Evolutionary conservation across 139 green algal genomes (phyloP).

Genomic region (Nannochloris sp.): DNA sequence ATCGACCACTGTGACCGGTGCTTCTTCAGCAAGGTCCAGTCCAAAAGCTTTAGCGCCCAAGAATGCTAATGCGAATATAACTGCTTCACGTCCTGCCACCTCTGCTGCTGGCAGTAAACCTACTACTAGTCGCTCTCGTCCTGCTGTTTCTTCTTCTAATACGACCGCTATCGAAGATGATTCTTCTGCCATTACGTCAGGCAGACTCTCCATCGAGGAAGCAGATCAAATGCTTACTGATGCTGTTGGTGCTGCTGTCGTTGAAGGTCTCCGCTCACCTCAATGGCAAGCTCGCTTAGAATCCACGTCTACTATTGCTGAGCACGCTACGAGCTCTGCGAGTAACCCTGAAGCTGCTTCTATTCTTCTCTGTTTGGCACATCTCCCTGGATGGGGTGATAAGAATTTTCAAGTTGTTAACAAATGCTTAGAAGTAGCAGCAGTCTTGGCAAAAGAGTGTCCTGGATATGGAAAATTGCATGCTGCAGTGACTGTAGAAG

Average conservation of each 20-base stretch:
- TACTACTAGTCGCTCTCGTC: neutral
- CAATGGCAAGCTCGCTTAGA: conserved; percentile 88
- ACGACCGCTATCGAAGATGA: neutral
- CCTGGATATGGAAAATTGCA: conserved; percentile 48
- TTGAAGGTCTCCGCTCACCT: conserved; percentile 51
- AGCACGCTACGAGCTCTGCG: conserved; percentile 20
- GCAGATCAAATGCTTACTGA: conserved; percentile 38
- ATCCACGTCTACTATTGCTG: conserved; percentile 54
- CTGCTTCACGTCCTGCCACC: neutral
- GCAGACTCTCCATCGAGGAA: conserved; percentile 38
- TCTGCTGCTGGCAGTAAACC: neutral
- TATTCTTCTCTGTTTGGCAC: conserved; percentile 57
- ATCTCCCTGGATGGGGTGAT: conserved; percentile 79
- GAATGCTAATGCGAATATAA: neutral
- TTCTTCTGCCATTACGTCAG: conserved; percentile 1
- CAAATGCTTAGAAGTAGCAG: conserved; percentile 82
- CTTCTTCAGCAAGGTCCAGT: neutral
- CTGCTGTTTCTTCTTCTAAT: neutral
- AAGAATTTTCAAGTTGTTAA: conserved; percentile 97
- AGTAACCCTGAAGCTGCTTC: conserved; percentile 22
- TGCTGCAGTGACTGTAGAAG: conserved; percentile 53
- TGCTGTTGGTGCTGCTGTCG: conserved; percentile 44
- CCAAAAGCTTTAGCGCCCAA: conserved; percentile 11
- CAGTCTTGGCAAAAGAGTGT: conserved; percentile 26
- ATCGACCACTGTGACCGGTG: neutral